Evolutionary conservation across 352 stramenopile genomes (phyloP).

Genomic region (Phytopythium oedochilum): DNA sequence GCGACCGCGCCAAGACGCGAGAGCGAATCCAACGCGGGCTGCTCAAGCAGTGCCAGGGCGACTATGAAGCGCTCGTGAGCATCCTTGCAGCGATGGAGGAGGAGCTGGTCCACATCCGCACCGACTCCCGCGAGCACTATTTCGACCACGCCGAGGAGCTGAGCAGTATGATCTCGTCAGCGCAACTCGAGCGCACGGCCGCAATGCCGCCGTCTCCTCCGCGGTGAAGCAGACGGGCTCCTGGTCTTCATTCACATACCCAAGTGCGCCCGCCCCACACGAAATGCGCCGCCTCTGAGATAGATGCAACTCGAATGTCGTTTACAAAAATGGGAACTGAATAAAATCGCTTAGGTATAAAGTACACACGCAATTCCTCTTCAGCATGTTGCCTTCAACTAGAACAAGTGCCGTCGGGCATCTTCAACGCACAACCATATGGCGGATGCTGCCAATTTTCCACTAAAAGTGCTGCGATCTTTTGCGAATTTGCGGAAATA

Average conservation of each 20-base stretch:
- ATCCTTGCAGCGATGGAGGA: constrained; percentile 72
- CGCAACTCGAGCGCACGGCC: constrained; percentile 35
- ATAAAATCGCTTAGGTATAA: too few relatives aligned
- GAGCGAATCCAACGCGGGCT: constrained; percentile 64
- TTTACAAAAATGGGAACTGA: too few relatives aligned
- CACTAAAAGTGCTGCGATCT: too few relatives aligned
- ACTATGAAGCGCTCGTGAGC: constrained; percentile 62
- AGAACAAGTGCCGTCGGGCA: too few relatives aligned
- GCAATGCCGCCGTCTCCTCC: neutral
- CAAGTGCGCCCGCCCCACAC: neutral
- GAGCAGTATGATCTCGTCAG: constrained; percentile 41
- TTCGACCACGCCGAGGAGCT: constrained; percentile 50
- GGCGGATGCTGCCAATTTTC: too few relatives aligned
- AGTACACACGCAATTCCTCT: too few relatives aligned
- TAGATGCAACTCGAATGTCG: too few relatives aligned
- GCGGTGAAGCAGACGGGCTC: neutral
- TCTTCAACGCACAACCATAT: too few relatives aligned
- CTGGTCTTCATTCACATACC: neutral
- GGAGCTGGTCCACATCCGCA: constrained; percentile 74
- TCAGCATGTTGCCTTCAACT: too few relatives aligned
- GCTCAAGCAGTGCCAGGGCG: constrained; percentile 38
- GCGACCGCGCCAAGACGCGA: constrained; percentile 55
- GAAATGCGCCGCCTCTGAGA: neutral
- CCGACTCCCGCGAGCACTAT: constrained; percentile 62
- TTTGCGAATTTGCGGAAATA: too few relatives aligned